Conservation (phyloP, 1,284 basidiomycete species). For the Microbotryum scabiosae region DNA sequence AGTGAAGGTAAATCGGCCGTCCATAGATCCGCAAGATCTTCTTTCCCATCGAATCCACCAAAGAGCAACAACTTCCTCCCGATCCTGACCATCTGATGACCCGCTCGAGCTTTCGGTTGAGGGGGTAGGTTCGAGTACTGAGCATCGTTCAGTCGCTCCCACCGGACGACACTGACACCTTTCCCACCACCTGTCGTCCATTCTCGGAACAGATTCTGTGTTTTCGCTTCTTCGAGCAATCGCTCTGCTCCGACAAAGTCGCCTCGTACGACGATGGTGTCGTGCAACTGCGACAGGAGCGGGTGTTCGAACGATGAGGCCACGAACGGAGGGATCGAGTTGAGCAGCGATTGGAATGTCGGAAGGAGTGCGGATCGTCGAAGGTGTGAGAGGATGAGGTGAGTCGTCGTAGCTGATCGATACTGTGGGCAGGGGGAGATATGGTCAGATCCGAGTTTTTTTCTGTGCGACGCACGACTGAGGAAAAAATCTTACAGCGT, state of each 20-base stretch:
- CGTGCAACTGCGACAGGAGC: slow-evolving; percentile 35
- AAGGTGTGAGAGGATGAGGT: slow-evolving; percentile 40
- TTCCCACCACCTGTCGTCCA: neutral
- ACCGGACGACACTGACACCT: slow-evolving; percentile 8
- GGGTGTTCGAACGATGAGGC: slow-evolving; percentile 36
- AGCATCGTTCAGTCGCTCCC: slow-evolving; percentile 15
- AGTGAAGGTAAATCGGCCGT: slow-evolving; percentile 36
- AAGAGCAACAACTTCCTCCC: slow-evolving; percentile 36
- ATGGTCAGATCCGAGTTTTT: neutral
- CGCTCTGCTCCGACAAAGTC: slow-evolving; percentile 35
- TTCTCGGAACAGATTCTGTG: slow-evolving; percentile 30
- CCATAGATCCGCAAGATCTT: slow-evolving; percentile 40
- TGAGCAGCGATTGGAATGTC: slow-evolving; percentile 31
- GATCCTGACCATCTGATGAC: slow-evolving; percentile 39
- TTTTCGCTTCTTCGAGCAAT: slow-evolving; percentile 26
- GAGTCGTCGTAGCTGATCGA: slow-evolving; percentile 32
- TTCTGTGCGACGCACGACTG: neutral
- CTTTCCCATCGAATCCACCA: slow-evolving; percentile 40
- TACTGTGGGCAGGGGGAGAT: slow-evolving; percentile 18
- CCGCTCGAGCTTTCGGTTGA: slow-evolving; percentile 35
- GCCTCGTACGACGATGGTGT: slow-evolving; percentile 34
- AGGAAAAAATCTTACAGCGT: neutral
- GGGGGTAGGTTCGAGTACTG: neutral
- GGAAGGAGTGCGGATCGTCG: slow-evolving; percentile 33
- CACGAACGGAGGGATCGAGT: neutral